Evolutionary conservation across 169 alveolate species (phyloP).

Genomic region (Plasmodium ovale): DNA sequence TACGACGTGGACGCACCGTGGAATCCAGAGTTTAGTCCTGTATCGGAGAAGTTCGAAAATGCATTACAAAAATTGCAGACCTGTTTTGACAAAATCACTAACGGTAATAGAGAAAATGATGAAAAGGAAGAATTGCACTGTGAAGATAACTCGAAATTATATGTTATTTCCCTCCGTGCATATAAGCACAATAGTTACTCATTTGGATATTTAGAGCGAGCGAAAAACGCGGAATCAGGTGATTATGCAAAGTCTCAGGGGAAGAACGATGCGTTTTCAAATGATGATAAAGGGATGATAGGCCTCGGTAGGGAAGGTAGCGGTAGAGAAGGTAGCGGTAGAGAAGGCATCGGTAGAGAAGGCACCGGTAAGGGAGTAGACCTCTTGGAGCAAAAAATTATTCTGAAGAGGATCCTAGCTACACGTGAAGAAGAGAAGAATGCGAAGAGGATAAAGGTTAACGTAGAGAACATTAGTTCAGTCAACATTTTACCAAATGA

Average conservation of each 20-base stretch:
- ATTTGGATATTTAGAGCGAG: slow-evolving; percentile 46
- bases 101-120: neutral
- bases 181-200: slow-evolving; percentile 50
- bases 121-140: neutral
- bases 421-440: slow-evolving; percentile 3
- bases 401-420: slow-evolving; percentile 8
- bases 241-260: neutral
- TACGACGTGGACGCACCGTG: neutral
- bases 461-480: neutral
- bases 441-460: slow-evolving; percentile 1
- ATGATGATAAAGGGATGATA: neutral
- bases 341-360: neutral
- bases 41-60: slow-evolving; percentile 2
- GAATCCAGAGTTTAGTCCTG: neutral
- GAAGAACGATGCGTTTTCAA: neutral
- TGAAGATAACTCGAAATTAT: neutral
- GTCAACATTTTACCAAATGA: neutral
- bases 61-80: slow-evolving; percentile 23
- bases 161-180: slow-evolving; percentile 11
- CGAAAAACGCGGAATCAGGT: neutral
- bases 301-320: neutral
- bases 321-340: neutral
- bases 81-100: slow-evolving; percentile 44
- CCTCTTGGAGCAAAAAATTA: slow-evolving; percentile 11
- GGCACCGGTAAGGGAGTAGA: too few species aligned